These are phyloP conservation scores for Fragilaria crotonensis DNA, from an alignment of 108 stramenopile species.

Conservation along the genomic window DNA sequence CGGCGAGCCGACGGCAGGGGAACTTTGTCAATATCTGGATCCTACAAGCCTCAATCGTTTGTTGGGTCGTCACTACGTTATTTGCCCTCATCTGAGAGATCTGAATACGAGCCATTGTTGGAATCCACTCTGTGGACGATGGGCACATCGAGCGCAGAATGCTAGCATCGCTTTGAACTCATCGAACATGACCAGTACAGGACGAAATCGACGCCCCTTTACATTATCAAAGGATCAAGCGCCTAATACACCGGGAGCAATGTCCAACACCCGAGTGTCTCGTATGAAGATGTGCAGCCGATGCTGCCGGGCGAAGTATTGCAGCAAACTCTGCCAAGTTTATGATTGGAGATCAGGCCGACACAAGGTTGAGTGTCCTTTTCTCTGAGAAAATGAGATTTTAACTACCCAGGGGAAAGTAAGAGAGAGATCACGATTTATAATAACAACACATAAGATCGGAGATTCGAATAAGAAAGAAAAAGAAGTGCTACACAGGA, in stretches of 20 bases:
- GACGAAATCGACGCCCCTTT: too few species aligned
- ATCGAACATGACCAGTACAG: too few species aligned
- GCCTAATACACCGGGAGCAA: too few species aligned
- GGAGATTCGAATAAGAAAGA: too few species aligned
- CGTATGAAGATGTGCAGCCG: conserved; percentile 90
- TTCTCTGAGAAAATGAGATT: too few species aligned
- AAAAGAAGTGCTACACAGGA: too few species aligned
- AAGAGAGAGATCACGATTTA: too few species aligned
- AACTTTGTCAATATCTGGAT: conserved; percentile 53
- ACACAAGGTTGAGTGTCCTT: conserved; percentile 83
- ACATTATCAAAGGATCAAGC: too few species aligned
- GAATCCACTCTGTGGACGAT: conserved; percentile 80
- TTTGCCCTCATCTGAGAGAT: conserved; percentile 38
- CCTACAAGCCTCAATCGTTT: conserved; percentile 59
- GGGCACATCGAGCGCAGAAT: too few species aligned
- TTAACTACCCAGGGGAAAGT: too few species aligned
- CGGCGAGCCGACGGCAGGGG: conserved; percentile 63
- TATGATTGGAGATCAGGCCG: conserved; percentile 85
- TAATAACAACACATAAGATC: too few species aligned
- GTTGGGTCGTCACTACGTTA: conserved; percentile 54
- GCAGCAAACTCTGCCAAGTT: conserved; percentile 81
- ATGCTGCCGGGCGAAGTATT: conserved; percentile 83
- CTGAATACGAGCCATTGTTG: conserved; percentile 81
- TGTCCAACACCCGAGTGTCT: conserved; percentile 51
- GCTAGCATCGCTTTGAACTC: too few species aligned